Base-by-base conservation (phyloP, 768 basidiomycete species). In the Trametopsis cervina region DNA sequence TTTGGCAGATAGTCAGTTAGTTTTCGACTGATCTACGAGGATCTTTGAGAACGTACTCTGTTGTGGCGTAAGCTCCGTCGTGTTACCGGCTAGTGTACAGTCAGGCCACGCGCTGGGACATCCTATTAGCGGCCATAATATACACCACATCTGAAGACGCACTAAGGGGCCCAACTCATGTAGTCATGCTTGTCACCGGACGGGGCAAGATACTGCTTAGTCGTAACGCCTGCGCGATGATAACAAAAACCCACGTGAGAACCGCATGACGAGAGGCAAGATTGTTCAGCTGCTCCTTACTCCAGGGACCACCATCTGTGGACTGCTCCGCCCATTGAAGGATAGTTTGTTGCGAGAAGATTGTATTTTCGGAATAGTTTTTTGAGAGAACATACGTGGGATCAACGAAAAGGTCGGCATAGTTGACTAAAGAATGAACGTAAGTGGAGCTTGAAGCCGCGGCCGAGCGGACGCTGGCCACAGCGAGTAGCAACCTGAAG, bases 81-180 rank as follows among this genome's bases (percentile, higher is more conserved):
- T 80, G 60, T 83, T 83, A 5, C 73, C 74, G 25, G 74, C 78
- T 4, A 64, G 62, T 10, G 73, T 69, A 57, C 83, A 85, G 58
- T 83, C 69, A 0, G 82, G 81, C 81, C 82, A 83, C 62, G 69
- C 76, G 50, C 79, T 80, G 49, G 6, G 3, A 18, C 13, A 6
- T 26, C n/a, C 0, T 23, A n/a, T 26, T 21, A 25, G 20, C 3
- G n/a, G 10, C 3, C 11, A 12, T 24, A 4, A 11, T 37, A 23
- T 42, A 10, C 7, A 42, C 24, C 48, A 4, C 40, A 42, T 29
- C 41, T 37, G 21, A 39, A 27, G 29, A 60, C 78, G 40, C 61
- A 82, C 81, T 83, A 85, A 35, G 83, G 81, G 12, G 80, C 77
- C 77, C 78, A 83, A 59, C 80, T 82, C 74, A 83, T 70, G 58